Evolutionary conservation across 345 rosid genomes (phyloP).

Genomic region (Acer saccharum): DNA sequence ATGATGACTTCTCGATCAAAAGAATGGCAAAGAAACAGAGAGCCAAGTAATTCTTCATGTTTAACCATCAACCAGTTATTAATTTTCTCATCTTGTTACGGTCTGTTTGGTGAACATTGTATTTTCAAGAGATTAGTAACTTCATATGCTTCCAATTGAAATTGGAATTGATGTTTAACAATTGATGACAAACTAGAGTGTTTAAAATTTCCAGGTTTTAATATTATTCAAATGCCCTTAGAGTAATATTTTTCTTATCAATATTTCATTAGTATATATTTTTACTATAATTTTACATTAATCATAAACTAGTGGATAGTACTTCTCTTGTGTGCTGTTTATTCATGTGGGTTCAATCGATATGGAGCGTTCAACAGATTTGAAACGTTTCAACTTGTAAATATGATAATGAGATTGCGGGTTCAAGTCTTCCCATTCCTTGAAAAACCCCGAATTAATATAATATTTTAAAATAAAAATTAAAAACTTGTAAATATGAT

Average conservation of each 20-base stretch:
- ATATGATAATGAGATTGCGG: too few species aligned
- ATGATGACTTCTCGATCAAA: conserved; percentile 47
- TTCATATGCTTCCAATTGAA: neutral
- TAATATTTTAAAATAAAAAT: too few species aligned
- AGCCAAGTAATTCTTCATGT: conserved; percentile 34
- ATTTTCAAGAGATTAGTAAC: neutral
- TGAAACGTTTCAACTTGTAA: too few species aligned
- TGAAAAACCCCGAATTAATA: too few species aligned
- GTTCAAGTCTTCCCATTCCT: too few species aligned
- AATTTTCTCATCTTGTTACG: neutral
- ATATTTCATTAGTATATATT: too few species aligned
- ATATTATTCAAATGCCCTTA: neutral
- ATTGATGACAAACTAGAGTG: neutral
- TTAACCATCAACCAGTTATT: neutral
- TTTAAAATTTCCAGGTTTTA: neutral
- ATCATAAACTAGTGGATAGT: neutral
- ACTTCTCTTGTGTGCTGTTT: neutral
- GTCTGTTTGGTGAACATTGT: neutral
- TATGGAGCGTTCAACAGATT: too few species aligned
- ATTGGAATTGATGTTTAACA: neutral
- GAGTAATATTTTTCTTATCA: too few species aligned
- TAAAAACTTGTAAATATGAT: too few species aligned
- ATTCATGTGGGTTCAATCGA: neutral
- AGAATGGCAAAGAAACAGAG: conserved; percentile 51
- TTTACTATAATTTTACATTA: too few species aligned